Percentiles rank a stretch among this genome's conserved stretches.
These are phyloP conservation scores for Auricularia cornea DNA, from an alignment of 768 basidiomycete species.

Conservation along the genomic window DNA sequence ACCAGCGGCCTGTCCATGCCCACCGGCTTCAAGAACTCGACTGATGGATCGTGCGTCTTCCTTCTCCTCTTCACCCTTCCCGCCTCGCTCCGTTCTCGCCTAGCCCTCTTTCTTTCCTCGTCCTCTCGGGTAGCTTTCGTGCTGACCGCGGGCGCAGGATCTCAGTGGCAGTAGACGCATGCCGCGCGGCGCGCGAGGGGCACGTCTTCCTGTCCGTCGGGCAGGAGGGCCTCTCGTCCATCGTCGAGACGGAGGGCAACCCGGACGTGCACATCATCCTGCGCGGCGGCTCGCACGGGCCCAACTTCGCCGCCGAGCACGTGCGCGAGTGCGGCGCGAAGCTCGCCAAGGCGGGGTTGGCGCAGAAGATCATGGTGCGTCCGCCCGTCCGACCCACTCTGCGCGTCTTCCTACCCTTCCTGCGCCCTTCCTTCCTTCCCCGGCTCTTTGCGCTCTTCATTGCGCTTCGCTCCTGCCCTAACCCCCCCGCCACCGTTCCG, in stretches of 20 bases:
- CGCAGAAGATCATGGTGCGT: slow-evolving; percentile 79
- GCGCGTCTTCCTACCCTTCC: slow-evolving; percentile 4
- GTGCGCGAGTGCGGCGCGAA: slow-evolving; percentile 70
- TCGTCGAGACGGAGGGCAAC: slow-evolving; percentile 95
- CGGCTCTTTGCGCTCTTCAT: too few relatives aligned
- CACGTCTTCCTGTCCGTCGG: slow-evolving; percentile 97
- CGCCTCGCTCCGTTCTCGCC: too few relatives aligned
- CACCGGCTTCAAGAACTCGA: slow-evolving; percentile 98
- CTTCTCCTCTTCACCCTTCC: too few relatives aligned
- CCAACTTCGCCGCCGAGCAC: slow-evolving; percentile 77
- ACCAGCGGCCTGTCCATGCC: slow-evolving; percentile 86
- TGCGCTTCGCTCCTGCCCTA: slow-evolving; percentile 6
- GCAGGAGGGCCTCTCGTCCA: slow-evolving; percentile 90
- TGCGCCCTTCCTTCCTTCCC: too few relatives aligned
- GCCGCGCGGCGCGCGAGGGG: slow-evolving; percentile 79
- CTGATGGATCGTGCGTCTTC: slow-evolving; percentile 51
- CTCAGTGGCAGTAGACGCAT: slow-evolving; percentile 89
- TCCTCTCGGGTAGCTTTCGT: too few relatives aligned
- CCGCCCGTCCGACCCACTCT: slow-evolving; percentile 4
- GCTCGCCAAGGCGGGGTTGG: slow-evolving; percentile 67
- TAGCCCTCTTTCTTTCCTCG: too few relatives aligned
- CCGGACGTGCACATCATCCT: slow-evolving; percentile 91
- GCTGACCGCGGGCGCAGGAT: slow-evolving; percentile 33
- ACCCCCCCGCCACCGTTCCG: too few relatives aligned
- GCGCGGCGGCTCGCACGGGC: slow-evolving; percentile 81